These are phyloP conservation scores for Xylariales sp. DNA, from an alignment of 2,329 filamentous ascomycete genomes.

Conservation along the genomic window DNA sequence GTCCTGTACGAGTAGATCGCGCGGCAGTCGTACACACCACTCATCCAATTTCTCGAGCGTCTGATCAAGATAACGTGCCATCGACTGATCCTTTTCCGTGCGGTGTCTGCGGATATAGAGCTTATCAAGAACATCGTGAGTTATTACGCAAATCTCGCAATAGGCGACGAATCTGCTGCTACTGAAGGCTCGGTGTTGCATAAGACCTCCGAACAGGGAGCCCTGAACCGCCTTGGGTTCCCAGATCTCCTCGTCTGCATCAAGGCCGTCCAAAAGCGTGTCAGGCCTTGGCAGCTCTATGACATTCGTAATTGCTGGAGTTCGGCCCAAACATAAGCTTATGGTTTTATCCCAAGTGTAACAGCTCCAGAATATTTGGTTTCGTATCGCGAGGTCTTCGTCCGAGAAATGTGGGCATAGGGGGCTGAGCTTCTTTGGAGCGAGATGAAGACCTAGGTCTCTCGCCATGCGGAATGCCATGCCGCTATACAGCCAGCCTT, in stretches of 20 bases:
- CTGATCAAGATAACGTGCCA: not conserved
- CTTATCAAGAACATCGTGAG: constrained; percentile 10
- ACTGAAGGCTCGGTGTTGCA: not conserved
- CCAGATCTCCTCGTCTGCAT: not conserved
- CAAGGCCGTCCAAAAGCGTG: constrained; percentile 1
- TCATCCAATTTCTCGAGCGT: too few relatives aligned
- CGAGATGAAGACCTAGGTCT: constrained; percentile 36
- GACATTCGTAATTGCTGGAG: constrained; percentile 5
- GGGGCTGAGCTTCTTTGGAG: constrained; percentile 34
- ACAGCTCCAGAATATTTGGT: constrained; percentile 38
- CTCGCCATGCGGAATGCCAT: constrained; percentile 40
- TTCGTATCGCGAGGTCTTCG: constrained; percentile 33
- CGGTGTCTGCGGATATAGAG: not conserved
- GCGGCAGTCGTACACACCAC: too few relatives aligned
- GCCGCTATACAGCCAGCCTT: constrained; percentile 38
- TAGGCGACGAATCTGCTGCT: constrained; percentile 15
- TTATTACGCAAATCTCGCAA: constrained; percentile 14
- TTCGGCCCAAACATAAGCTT: constrained; percentile 11
- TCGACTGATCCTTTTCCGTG: not conserved
- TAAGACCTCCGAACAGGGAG: not conserved
- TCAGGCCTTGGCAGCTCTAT: constrained; percentile 10
- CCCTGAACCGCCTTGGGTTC: not conserved
- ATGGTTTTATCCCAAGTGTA: constrained; percentile 35
- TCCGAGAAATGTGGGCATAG: constrained; percentile 20
- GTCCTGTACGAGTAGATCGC: not conserved